Conservation (phyloP, 257 asterid genomes). For the Anisodus tanguticus region DNA sequence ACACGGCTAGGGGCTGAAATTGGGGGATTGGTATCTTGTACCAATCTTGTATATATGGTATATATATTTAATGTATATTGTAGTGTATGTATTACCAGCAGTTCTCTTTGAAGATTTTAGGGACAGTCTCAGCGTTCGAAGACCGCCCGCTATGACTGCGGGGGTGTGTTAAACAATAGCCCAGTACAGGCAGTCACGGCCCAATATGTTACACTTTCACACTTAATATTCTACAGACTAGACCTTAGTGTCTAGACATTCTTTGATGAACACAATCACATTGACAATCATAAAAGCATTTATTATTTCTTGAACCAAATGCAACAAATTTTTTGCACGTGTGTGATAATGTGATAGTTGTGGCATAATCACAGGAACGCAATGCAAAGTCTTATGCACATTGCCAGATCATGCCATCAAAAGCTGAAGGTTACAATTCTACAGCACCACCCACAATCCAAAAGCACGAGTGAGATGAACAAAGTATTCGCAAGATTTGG, state of each 20-base stretch:
- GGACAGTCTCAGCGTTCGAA: no score
- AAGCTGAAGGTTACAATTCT: slow-evolving; percentile 37
- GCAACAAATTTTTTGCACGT: not conserved
- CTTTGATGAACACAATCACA: not conserved
- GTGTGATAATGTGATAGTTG: not conserved
- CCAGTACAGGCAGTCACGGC: no score
- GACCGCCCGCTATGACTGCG: no score
- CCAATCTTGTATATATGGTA: no score
- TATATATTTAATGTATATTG: no score
- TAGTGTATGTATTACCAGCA: no score
- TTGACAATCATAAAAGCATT: not conserved
- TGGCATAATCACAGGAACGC: slow-evolving; percentile 27
- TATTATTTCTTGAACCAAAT: no score
- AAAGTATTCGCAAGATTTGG: slow-evolving; percentile 30
- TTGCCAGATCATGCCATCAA: slow-evolving; percentile 47
- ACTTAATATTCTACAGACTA: not conserved
- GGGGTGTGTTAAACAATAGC: no score
- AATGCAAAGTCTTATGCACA: slow-evolving; percentile 60
- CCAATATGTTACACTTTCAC: no score
- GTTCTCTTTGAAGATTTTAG: no score
- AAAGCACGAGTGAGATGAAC: slow-evolving; percentile 24
- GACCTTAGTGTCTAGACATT: not conserved
- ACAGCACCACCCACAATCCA: slow-evolving; percentile 23
- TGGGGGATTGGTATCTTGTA: no score
- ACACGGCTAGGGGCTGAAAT: no score